Evolutionary conservation across 1,139 yeast species (phyloP), one percentile per base, ranked within the genome.

Genomic region (Protomyces inouyei): DNA sequence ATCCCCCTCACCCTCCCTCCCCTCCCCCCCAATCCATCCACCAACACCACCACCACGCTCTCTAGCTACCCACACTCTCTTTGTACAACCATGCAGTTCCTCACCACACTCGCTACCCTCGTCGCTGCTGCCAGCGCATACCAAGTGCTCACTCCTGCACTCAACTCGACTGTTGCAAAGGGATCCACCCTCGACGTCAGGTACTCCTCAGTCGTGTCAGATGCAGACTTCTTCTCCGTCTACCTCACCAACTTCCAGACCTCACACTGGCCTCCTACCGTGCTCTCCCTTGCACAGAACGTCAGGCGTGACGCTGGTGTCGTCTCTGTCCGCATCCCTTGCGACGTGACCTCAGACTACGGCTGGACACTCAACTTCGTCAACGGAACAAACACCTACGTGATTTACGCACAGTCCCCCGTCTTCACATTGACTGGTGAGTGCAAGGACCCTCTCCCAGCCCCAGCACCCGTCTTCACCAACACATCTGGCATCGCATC

Each of bases 361-460:
- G 65, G 65, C 18, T 61, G 45, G 57, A 56, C 46, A 38, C 55
- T 61, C 57, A 61, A 61, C 61, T 52, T 56, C 36, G 51, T 55
- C 60, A 61, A 61, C 57, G 65, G 65, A 37, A 61, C 65, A 52
- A 61, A 61, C 61, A 61, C 65, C 52, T 61, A 61, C 56, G 65
- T 61, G 61, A 61, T 61, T 52, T 61, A 61, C 35, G 65, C 65
- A 12, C 65, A 61, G 57, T 61, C 65, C 14, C 56, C 55, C 57
- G 53, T 53, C 21, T 61, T 61, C 59, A 45, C 46, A 43, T 38
- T 60, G 23, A 54, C 59, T 28, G 59, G 59, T 12, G 57, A 55
- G 54, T 60, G 64, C 55, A 35, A 16, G 18, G 64, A 60, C 59
- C 59, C 64, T 12, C 45, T 36, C 52, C 52, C 57, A 32, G 40